Evolutionary conservation across 2,329 filamentous ascomycete genomes (phyloP), one percentile per base, ranked within the genome.

Genomic region (Plectosphaerella plurivora): DNA sequence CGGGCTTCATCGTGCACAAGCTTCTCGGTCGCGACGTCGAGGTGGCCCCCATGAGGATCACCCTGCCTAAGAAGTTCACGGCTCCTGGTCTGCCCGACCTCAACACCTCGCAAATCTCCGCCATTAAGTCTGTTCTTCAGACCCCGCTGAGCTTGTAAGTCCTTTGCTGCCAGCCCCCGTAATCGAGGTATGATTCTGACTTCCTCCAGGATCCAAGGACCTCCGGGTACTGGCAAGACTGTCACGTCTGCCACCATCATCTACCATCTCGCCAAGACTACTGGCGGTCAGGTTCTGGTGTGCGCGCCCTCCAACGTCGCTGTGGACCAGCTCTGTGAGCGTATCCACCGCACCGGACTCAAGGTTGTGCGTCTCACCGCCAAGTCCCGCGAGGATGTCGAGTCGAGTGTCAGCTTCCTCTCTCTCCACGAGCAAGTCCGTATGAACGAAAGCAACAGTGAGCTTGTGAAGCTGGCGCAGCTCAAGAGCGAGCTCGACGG

Each of bases 181-280:
- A 8, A 8, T 7, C 28, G 10, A 3, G 37, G 3, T 7, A 3
- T 14, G 9, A 7, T 39, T 14, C 46, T 48, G 36, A 48, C 33
- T 8, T 7, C 11, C 5, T 20, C 10, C 9, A 49, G 47, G 64
- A 99, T 99, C 55, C 94, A 99, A 69, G 94, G 94, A 1, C 94
- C 94, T 55, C 94, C 94, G 0, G 94, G 94, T 66, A 99, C 94
- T 5, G 94, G 94, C 65, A 99, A 99, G 79, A 99, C 94, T 0
- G 94, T 99, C 53, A 99, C 94, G 15, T 99, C 94, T 36, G 94
- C 94, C 35, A 99, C 94, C 2, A 96, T 99, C 68, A 99, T 99
- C 66, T 97, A 97, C 66, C 94, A 99, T 67, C 78, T 99, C 53
- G 91, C 91, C 60, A 97, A 96, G 74, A 88, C 95, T 71, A 97